Evolutionary conservation across 1,284 basidiomycete genomes (phyloP), one percentile per base, ranked within the genome.

Genomic region (Marasmius tenuissimus): DNA sequence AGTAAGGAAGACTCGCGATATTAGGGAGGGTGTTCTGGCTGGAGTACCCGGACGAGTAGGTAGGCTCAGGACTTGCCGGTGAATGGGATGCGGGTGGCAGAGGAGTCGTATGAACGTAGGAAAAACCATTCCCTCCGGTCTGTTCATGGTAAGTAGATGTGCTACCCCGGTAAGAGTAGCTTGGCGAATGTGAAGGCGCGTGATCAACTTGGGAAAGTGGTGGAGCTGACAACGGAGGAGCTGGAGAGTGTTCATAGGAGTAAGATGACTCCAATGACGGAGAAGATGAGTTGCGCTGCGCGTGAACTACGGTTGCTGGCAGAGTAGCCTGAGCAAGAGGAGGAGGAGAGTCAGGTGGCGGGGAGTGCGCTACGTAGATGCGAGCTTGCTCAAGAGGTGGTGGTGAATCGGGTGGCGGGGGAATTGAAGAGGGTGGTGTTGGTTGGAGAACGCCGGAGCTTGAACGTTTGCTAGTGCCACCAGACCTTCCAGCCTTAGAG

Each of bases 321-420:
- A 1, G 59, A 62, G 63, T 77, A 0, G 74, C 76, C 4, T 72
- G 75, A 0, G 71, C 71, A 40, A 75, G 68, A 2, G 69, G 62
- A 0, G 74, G 74, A 6, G 73, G 75, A 0, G 75, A 78, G 18
- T 75, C 73, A 0, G 76, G 76, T 14, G 75, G 74, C 0, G 75
- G 68, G 5, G 73, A 69, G 0, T 58, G 34, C 22, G 58, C 37
- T 12, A 54, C 52, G 39, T 78, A 80, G 0, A 76, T 56, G 39
- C 75, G 71, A 0, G 81, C 79, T 0, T 74, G 78, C 61, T 83
- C 81, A n/a, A 85, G 72, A 2, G 84, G 83, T 0, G 83, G 81
- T 0, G 78, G 72, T 3, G 76, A 76, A 7, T 78, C 68, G 0
- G 80, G 72, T 45, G 73, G 73, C 48, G 37, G 67, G 50, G 16